Conservation (phyloP, 2,329 filamentous ascomycete genomes). For the Aureobasidium leucospermi region DNA sequence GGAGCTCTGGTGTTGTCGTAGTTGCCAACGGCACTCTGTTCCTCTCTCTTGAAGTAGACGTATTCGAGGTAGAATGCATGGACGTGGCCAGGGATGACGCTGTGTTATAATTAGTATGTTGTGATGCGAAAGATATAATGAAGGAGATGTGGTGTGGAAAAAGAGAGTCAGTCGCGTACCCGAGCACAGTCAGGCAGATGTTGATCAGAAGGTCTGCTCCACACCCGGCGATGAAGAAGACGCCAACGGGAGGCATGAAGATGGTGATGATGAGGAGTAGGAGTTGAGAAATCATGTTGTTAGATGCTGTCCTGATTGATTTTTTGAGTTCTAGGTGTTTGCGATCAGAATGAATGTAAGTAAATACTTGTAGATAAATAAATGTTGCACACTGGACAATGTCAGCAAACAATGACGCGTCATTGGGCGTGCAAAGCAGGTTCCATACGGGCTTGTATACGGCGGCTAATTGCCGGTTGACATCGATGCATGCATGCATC, state of each 20-base stretch:
- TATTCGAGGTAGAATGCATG: constrained; percentile 73
- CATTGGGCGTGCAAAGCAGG: too few relatives aligned
- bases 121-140: too few relatives aligned
- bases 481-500: too few relatives aligned
- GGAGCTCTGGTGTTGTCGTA: constrained; percentile 51
- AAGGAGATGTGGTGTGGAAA: too few relatives aligned
- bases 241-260: constrained; percentile 42
- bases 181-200: constrained; percentile 40
- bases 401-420: not conserved
- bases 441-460: too few relatives aligned
- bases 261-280: constrained; percentile 40
- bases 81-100: constrained; percentile 66
- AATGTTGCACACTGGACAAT: not conserved
- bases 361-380: too few relatives aligned
- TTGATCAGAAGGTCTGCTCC: constrained; percentile 43
- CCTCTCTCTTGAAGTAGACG: constrained; percentile 69
- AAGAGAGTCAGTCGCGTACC: constrained; percentile 20
- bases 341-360: too few relatives aligned
- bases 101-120: not conserved
- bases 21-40: constrained; percentile 53
- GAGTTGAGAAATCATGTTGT: constrained; percentile 29
- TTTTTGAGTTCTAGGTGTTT: not conserved
- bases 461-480: too few relatives aligned
- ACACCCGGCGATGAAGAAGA: constrained; percentile 43
- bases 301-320: not conserved